Conservation (phyloP, 2,329 filamentous ascomycete genomes). For the Periconia digitata region DNA sequence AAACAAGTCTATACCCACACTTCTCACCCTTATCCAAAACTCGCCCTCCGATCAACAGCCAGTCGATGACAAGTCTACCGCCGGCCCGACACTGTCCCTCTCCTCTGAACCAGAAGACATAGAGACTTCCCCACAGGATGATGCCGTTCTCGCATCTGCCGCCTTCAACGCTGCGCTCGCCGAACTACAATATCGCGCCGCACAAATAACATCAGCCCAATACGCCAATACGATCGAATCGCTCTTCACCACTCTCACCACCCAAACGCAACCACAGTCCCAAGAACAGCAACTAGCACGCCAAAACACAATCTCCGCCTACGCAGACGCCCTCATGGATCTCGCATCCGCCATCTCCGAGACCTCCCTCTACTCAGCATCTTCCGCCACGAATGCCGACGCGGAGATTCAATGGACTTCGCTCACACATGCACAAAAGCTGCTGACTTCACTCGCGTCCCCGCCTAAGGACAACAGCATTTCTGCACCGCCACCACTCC, state of each 20-base stretch:
- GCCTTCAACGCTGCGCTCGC: constrained; percentile 59
- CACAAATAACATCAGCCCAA: constrained; percentile 52
- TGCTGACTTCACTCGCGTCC: constrained; percentile 28
- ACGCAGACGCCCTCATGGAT: constrained; percentile 59
- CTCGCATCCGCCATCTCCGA: constrained; percentile 53
- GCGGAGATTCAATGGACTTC: constrained; percentile 36
- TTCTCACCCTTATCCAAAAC: constrained; percentile 46
- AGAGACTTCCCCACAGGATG: constrained; percentile 48
- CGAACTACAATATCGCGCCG: constrained; percentile 58
- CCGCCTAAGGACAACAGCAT: constrained; percentile 15
- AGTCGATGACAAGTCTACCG: no score
- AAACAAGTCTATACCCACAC: constrained; percentile 56
- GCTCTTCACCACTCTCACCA: constrained; percentile 36
- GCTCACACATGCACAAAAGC: constrained; percentile 31
- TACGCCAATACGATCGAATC: constrained; percentile 51
- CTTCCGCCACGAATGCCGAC: constrained; percentile 16
- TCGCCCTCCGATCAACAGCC: constrained; percentile 16
- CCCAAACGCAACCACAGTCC: constrained; percentile 51
- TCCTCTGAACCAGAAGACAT: constrained; percentile 23
- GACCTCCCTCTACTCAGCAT: constrained; percentile 14
- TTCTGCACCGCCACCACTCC: constrained; percentile 14
- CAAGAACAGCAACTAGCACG: constrained; percentile 55
- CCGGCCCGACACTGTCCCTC: constrained; percentile 38
- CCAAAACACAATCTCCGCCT: constrained; percentile 55
- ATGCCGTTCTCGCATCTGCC: constrained; percentile 58